Evolutionary conservation across 129 eudicot genomes (phyloP).

Genomic region (Flaveria linearis): DNA sequence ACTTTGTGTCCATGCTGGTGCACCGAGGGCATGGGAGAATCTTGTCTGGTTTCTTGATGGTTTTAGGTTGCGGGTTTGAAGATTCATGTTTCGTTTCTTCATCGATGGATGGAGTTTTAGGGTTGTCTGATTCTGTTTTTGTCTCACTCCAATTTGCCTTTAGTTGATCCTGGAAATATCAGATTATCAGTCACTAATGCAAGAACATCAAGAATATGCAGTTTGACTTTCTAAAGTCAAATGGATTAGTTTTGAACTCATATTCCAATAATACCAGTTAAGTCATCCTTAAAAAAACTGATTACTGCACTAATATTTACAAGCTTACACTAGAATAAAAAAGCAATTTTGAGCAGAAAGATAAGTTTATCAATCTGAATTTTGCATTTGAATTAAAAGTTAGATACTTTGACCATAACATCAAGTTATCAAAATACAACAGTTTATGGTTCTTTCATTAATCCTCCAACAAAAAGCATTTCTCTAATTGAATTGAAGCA

Average conservation of each 20-base stretch:
- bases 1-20: conserved; percentile 86
- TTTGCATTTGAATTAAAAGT: conserved; percentile 3
- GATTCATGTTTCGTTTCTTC: conserved; percentile 47
- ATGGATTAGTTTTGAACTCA: background rate
- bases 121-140: conserved; percentile 36
- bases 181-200: conserved; percentile 14
- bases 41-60: conserved; percentile 80
- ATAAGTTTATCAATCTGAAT: background rate
- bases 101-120: conserved; percentile 46
- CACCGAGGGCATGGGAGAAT: conserved; percentile 94
- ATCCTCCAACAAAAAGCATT: background rate
- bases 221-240: conserved; percentile 16
- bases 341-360: background rate
- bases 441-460: background rate
- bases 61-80: conserved; percentile 45
- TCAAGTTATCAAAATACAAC: conserved; percentile 1
- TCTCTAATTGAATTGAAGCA: background rate
- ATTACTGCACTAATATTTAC: background rate
- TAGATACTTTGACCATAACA: conserved; percentile 27
- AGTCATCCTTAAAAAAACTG: background rate
- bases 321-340: background rate
- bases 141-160: conserved; percentile 19
- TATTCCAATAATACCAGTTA: background rate
- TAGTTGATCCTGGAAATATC: conserved; percentile 44
- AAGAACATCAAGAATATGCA: conserved; percentile 9